Evolutionary conservation across 148 eudicot species (phyloP).

Genomic region (Hydrangea macrophylla): DNA sequence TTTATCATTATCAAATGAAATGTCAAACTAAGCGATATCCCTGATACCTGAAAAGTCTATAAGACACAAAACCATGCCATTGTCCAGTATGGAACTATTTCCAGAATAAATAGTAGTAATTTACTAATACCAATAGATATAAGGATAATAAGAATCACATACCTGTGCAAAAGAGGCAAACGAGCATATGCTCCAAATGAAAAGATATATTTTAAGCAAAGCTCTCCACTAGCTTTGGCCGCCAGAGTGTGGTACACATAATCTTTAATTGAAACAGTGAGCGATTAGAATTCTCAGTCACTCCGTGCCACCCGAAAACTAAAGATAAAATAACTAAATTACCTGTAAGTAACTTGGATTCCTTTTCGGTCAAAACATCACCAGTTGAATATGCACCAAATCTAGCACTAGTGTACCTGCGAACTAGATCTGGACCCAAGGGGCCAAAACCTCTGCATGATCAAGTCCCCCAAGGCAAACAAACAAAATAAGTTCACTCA

Average conservation of each 20-base stretch:
- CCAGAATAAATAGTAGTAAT: background rate
- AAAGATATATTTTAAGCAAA: conserved; percentile 84
- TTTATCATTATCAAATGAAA: background rate
- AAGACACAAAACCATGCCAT: background rate
- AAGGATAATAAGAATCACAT: background rate
- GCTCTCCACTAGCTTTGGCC: conserved; percentile 96
- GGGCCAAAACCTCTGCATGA: conserved; percentile 88
- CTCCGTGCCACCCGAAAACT: background rate
- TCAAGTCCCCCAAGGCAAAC: background rate
- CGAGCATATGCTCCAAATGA: conserved; percentile 92
- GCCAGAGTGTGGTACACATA: conserved; percentile 92
- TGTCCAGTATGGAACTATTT: background rate
- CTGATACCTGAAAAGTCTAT: background rate
- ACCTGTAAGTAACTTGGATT: conserved; percentile 76
- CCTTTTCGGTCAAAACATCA: conserved; percentile 56
- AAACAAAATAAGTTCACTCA: background rate
- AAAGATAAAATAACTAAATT: background rate
- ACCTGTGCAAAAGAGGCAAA: conserved; percentile 79
- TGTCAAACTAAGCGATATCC: background rate
- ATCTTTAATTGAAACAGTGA: conserved; percentile 34
- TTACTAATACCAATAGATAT: too few relatives aligned
- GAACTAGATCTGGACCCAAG: conserved; percentile 87
- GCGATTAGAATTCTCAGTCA: conserved; percentile 7
- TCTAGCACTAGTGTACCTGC: conserved; percentile 73
- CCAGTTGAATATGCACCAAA: conserved; percentile 77